Evolutionary conservation across 2,329 filamentous ascomycete genomes (phyloP).

Genomic region (Fusarium tuaranense): DNA sequence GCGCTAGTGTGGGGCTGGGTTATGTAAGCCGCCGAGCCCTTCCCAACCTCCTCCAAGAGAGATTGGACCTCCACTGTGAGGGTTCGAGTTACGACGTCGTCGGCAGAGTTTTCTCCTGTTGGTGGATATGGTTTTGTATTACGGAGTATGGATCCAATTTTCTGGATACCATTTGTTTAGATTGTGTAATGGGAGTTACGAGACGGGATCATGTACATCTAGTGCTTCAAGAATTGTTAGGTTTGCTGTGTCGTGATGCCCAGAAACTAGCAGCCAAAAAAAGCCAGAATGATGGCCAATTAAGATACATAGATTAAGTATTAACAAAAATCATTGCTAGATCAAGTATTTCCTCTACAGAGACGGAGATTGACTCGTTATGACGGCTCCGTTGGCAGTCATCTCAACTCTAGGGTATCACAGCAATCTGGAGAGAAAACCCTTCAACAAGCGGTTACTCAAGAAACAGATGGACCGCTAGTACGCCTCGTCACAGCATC

Average conservation of each 20-base stretch:
- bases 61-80: background rate
- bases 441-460: background rate
- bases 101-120: background rate
- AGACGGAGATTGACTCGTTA: background rate
- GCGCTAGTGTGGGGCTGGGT: constrained; percentile 1
- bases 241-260: background rate
- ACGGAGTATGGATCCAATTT: background rate
- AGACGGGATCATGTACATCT: background rate
- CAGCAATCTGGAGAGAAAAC: background rate
- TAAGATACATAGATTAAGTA: background rate
- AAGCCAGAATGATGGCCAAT: background rate
- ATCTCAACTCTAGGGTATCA: background rate
- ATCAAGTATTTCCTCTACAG: background rate
- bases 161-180: background rate
- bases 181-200: background rate
- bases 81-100: background rate
- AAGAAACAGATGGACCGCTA: background rate
- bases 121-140: background rate
- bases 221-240: background rate
- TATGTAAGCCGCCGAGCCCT: background rate
- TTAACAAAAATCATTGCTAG: background rate
- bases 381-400: background rate
- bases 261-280: background rate
- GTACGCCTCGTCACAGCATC: background rate
- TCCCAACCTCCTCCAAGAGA: background rate